phyloP scores from a whole-genome alignment of 192 early-diverging fungal genomes.

The Backusella parvicylindrica region DNA sequence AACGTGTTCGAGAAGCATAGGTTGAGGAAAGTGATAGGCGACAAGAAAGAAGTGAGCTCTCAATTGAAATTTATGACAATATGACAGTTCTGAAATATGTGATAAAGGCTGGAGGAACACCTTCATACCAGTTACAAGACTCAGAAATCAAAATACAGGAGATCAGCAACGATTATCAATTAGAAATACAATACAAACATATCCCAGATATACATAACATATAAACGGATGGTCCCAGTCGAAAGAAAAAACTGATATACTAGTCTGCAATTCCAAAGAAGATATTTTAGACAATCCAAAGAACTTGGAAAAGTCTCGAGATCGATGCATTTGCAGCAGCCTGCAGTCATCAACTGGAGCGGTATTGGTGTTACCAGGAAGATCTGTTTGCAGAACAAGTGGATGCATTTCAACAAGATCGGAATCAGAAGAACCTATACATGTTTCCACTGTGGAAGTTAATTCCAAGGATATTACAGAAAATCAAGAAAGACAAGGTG shows the following conservation, averaged over 20 bases:
- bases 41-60: no score
- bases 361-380: no score
- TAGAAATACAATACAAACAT: neutral
- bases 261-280: neutral
- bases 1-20: no score
- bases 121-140: neutral
- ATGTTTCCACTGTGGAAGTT: neutral
- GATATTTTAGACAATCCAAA: neutral
- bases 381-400: neutral
- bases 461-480: neutral
- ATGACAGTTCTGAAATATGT: neutral
- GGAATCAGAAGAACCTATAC: neutral
- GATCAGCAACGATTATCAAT: neutral
- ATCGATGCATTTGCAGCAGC: no score
- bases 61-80: no score
- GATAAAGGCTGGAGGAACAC: no score
- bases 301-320: no score
- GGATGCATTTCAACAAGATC: constrained; percentile 3
- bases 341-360: no score
- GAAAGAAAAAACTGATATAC: neutral
- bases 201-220: neutral
- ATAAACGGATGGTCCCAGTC: neutral
- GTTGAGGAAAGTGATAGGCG: no score
- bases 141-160: constrained; percentile 5
- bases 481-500: neutral